Percentiles rank a stretch among this genome's conserved stretches.
phyloP scores from a whole-genome alignment of 257 asterid species.

The Echites panduratus region DNA sequence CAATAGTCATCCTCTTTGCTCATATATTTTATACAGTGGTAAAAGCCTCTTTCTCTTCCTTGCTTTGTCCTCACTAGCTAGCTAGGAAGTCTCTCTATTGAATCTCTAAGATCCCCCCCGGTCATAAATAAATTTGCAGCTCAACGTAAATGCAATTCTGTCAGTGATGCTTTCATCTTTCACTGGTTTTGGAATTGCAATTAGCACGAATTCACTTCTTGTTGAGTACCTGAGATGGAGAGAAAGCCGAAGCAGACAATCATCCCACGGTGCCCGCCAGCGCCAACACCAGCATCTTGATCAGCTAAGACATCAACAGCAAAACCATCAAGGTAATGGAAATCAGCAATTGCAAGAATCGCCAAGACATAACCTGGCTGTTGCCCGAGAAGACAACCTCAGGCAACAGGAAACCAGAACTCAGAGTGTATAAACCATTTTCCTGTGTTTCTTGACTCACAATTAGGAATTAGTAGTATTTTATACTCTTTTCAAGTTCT shows the following conservation, averaged over 20 bases:
- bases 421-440: slow-evolving; percentile 19
- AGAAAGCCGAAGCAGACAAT: slow-evolving; percentile 40
- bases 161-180: slow-evolving; percentile 90
- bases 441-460: not conserved
- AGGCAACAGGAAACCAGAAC: slow-evolving; percentile 30
- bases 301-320: slow-evolving; percentile 17
- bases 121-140: slow-evolving; percentile 41
- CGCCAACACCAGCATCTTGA: slow-evolving; percentile 22
- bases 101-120: not conserved
- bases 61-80: not conserved
- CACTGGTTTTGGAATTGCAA: slow-evolving; percentile 93
- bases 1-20: slow-evolving; percentile 85
- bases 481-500: not conserved
- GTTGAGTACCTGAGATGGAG: slow-evolving; percentile 91
- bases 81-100: not conserved
- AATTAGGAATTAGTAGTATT: not conserved
- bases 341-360: slow-evolving; percentile 29
- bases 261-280: slow-evolving; percentile 27
- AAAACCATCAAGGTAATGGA: slow-evolving; percentile 6
- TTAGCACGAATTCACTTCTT: slow-evolving; percentile 86
- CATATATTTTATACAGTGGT: slow-evolving; percentile 87
- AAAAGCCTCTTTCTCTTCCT: slow-evolving; percentile 16
- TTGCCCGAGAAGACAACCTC: slow-evolving; percentile 20
- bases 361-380: slow-evolving; percentile 14
- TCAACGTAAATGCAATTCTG: slow-evolving; percentile 65